Base-by-base conservation (phyloP, 345 rosid genomes). In the Ceriops decandra region DNA sequence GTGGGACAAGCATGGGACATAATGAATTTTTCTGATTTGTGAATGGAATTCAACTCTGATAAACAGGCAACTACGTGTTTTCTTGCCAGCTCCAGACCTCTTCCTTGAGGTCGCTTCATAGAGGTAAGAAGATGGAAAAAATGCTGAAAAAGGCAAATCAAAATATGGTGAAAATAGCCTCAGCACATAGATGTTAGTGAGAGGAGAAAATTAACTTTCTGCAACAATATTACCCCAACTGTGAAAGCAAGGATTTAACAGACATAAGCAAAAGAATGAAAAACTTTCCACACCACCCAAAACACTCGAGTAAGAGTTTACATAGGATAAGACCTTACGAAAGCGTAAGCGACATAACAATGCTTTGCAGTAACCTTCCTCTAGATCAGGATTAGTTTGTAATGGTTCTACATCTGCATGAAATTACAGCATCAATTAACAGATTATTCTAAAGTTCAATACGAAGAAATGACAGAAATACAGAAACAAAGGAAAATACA, bases 291-390 rank as follows among this genome's bases (percentile, higher is more conserved):
- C 42, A 58, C 28, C 6, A 64, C 33, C 61, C 57, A 63, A 31
- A 63, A 21, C 52, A 70, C 57, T 36, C 32, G 30, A 24, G 31
- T 33, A 69, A 73, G 75, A 66, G 80, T 53, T 75, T 73, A 86
- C 72, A 85, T 75, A 83, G 90, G 84, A 80, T 71, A 84, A 91
- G 88, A 95, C 99, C 99, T 95, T 91, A 90, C 98, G 98, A 84
- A 95, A 95, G 77, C 98, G 92, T 85, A 91, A 73, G 81, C 99
- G 90, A 82, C 95, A 92, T 72, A 90, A 80, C 64, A 95, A 75
- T 67, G 97, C 90, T 86, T 84, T 90, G 89, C 98, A 91, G 72
- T 82, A 90, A 64, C 92, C 85, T 76, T 90, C 99, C 84, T 95
- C 99, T 81, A 86, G 61, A 42, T 81, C 83, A 62, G 77, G 74